Evolutionary conservation across 164 flowering plant genomes (phyloP).

Genomic region (Umbilicus rupestris): DNA sequence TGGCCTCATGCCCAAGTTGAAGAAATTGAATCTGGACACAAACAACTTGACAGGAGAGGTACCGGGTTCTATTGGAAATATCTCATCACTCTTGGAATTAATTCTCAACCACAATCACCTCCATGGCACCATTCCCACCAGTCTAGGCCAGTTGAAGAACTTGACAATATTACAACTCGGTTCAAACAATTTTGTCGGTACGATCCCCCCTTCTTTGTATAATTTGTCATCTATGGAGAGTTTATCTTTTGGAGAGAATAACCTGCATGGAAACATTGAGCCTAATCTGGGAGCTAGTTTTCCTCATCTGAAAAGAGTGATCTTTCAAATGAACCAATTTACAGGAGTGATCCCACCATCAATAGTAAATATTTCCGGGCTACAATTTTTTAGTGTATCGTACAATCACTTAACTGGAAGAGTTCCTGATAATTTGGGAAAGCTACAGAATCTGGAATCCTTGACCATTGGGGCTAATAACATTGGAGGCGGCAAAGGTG

Average conservation of each 20-base stretch:
- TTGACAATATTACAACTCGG: background rate
- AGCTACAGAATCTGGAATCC: background rate
- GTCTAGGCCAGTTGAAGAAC: background rate
- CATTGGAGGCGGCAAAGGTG: background rate
- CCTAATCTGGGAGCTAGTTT: background rate
- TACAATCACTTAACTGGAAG: background rate
- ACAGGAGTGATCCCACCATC: slow-evolving; percentile 2
- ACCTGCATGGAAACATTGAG: background rate
- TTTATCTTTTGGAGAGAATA: background rate
- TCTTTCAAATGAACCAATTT: background rate
- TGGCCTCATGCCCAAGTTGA: background rate
- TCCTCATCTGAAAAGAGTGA: background rate
- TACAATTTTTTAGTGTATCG: background rate
- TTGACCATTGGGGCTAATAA: background rate
- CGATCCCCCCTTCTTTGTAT: background rate
- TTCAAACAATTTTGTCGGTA: background rate
- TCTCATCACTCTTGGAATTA: background rate
- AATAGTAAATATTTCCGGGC: background rate
- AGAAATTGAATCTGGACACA: background rate
- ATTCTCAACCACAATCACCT: background rate
- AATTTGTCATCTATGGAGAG: background rate
- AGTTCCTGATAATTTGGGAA: background rate
- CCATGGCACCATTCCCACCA: background rate
- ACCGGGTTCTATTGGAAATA: background rate
- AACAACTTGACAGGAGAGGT: background rate